Evolutionary conservation across 192 early-diverging fungal genomes (phyloP).

Genomic region (Rhizophagus clarus): DNA sequence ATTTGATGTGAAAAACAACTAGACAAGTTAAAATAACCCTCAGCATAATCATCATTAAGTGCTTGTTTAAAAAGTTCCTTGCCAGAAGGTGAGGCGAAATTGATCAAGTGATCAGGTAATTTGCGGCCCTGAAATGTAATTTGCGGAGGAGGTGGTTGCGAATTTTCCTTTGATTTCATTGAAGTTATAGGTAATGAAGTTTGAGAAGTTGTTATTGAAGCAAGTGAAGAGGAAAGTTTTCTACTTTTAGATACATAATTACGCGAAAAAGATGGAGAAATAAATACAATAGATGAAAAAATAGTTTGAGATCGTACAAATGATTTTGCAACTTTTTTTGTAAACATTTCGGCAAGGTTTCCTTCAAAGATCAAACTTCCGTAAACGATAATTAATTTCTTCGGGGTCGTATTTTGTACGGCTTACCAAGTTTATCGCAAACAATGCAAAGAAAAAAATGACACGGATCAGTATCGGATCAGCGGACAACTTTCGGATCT

Average conservation of each 20-base stretch:
- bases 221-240: not conserved
- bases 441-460: no score
- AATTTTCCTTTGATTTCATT: not conserved
- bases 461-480: no score
- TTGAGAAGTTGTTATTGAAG: not conserved
- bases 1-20: slow-evolving; percentile 92
- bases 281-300: not conserved
- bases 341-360: not conserved
- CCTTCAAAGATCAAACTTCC: no score
- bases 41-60: slow-evolving; percentile 74
- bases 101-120: slow-evolving; percentile 66
- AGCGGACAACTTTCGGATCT: no score
- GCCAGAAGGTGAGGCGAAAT: slow-evolving; percentile 79
- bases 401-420: no score
- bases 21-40: slow-evolving; percentile 84
- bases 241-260: not conserved
- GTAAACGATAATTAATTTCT: no score
- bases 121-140: slow-evolving; percentile 59
- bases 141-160: not conserved
- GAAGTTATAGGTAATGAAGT: not conserved
- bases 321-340: not conserved
- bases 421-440: no score
- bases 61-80: slow-evolving; percentile 79
- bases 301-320: not conserved
- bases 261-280: not conserved